Evolutionary conservation across 352 stramenopile genomes (phyloP).

Genomic region (Globisporangium rhizosaccharum): DNA sequence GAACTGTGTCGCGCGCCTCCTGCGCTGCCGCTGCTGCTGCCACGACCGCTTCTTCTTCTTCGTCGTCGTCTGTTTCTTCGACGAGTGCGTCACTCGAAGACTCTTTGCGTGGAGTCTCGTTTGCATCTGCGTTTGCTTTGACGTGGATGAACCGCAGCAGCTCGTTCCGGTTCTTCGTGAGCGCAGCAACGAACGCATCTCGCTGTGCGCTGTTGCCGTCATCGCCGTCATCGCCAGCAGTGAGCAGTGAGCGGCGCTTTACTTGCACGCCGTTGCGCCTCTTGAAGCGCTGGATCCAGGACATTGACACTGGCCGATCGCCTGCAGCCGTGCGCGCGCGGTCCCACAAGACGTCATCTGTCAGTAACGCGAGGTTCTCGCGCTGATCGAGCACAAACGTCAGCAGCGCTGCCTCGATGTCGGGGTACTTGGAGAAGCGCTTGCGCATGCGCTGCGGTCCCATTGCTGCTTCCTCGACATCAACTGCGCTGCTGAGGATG

Average conservation of each 20-base stretch:
- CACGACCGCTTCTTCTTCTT: background rate
- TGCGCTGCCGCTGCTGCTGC: background rate
- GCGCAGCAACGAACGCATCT: constrained; percentile 5
- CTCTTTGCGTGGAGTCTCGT: background rate
- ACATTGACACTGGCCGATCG: constrained; percentile 11
- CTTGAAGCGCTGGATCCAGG: constrained; percentile 16
- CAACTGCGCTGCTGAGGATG: constrained; percentile 8
- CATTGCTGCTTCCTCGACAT: constrained; percentile 8
- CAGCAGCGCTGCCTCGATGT: constrained; percentile 12
- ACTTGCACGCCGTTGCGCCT: constrained; percentile 6
- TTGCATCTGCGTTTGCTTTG: background rate
- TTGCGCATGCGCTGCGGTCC: constrained; percentile 9
- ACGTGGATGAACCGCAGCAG: constrained; percentile 1
- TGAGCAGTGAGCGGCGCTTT: constrained; percentile 7
- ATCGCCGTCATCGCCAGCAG: background rate
- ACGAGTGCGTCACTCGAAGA: background rate
- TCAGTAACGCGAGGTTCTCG: background rate
- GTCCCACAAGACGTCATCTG: constrained; percentile 11
- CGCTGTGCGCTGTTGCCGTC: background rate
- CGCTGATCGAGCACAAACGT: constrained; percentile 10
- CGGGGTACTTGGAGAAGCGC: constrained; percentile 12
- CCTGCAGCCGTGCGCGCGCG: constrained; percentile 4
- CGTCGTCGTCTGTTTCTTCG: background rate
- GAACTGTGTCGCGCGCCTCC: background rate
- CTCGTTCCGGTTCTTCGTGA: constrained; percentile 8